Evolutionary conservation across 1,284 basidiomycete species (phyloP), one percentile per base, ranked within the genome.

Genomic region (Naganishia liquefaciens): DNA sequence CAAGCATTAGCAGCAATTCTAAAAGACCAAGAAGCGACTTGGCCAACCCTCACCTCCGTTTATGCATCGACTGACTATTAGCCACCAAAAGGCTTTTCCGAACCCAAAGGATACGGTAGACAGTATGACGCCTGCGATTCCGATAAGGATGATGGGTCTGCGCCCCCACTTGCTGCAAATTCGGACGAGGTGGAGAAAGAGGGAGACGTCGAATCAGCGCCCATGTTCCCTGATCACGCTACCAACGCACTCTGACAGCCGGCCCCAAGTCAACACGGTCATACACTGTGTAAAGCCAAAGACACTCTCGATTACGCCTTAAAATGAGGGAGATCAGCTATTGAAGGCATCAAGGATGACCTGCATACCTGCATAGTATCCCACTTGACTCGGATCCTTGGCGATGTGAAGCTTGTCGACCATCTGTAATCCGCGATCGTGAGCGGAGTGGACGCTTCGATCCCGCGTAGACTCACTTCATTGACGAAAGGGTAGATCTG

Each of bases 401-500:
- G 62, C 53, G 19, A 55, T 54, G 40, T 63, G 53, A 7, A 63
- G 23, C 5, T 28, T 49, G 7, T 42, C 62, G 11, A 63, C 53
- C 62, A 63, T 63, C 62, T 63, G 27, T 3, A 44, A 37, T 10
- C 33, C 17, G 6, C 10, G 17, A 17, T 47, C 10, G 5, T 58
- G 13, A 54, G 53, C 17, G 33, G 15, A 23, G 27, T n/a, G 37
- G 3, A 15, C 37, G n/a, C 23, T 25, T 42, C 42, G 49, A 28
- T 10, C 13, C 19, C 5, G 9, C 19, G 30, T 25, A 37, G 6
- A 11, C 53, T 43, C n/a, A 63, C 62, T 47, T 63, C 62, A 23
- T 63, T 63, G 17, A 63, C 40, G 53, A 63, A 63, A 11, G 62
- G 62, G 42, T 54, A 54, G 9, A 63, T 63, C 62, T 63, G 28